Evolutionary conservation across 2,329 filamentous ascomycete species (phyloP).

Genomic region (Phaeosphaeriaceae sp.): DNA sequence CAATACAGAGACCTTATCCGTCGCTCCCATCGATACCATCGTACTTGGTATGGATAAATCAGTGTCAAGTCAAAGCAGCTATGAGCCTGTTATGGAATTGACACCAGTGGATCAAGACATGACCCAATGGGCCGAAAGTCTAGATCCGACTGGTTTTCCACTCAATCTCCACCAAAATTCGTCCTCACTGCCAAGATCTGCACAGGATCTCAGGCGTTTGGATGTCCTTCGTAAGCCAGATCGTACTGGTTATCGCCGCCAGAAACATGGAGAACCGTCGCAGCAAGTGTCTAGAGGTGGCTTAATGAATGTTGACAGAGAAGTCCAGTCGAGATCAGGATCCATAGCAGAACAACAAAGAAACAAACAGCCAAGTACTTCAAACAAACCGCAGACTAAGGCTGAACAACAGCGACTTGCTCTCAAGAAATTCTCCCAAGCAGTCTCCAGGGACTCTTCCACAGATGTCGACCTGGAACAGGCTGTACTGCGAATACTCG

Average conservation of each 20-base stretch:
- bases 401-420: slow-evolving; percentile 37
- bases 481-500: slow-evolving; percentile 27
- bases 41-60: slow-evolving; percentile 40
- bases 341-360: slow-evolving; percentile 1
- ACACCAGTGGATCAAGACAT: slow-evolving; percentile 30
- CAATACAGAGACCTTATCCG: slow-evolving; percentile 12
- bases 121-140: slow-evolving; percentile 18
- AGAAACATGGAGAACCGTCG: neutral
- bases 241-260: neutral
- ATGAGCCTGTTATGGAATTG: slow-evolving; percentile 22
- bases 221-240: neutral
- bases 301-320: neutral
- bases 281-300: neutral
- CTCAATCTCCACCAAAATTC: neutral
- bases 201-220: neutral
- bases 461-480: slow-evolving; percentile 31
- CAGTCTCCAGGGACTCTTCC: slow-evolving; percentile 18
- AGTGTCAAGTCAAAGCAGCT: slow-evolving; percentile 19
- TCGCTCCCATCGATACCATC: slow-evolving; percentile 38
- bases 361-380: slow-evolving; percentile 8
- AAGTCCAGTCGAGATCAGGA: neutral
- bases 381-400: slow-evolving; percentile 39
- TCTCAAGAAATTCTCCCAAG: slow-evolving; percentile 32
- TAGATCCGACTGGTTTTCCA: neutral
- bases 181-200: neutral